These are phyloP conservation scores for Pleurotus citrinopileatus DNA, from an alignment of 768 basidiomycete species.

Conservation along the genomic window DNA sequence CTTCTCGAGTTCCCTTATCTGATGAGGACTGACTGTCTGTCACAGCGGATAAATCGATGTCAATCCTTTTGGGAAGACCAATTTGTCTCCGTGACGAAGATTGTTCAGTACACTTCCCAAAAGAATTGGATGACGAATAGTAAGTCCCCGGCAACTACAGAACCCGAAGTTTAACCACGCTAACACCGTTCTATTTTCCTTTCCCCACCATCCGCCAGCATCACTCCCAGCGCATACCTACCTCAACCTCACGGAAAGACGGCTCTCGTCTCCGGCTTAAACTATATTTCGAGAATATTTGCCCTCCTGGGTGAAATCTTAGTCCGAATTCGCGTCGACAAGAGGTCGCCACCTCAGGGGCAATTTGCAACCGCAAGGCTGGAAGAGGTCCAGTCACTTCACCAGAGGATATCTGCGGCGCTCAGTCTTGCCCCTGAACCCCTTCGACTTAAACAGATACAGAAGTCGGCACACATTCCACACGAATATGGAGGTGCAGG, in stretches of 20 bases:
- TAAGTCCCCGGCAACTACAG: conserved; percentile 37
- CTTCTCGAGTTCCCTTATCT: conserved; percentile 8
- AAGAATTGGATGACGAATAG: conserved; percentile 89
- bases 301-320: conserved; percentile 84
- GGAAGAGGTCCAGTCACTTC: conserved; percentile 81
- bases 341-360: conserved; percentile 80
- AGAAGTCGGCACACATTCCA: conserved; percentile 45
- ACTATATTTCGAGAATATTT: conserved; percentile 84
- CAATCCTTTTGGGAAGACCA: conserved; percentile 78
- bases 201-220: conserved; percentile 39
- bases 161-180: conserved; percentile 28
- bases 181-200: conserved; percentile 14
- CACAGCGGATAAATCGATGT: conserved; percentile 87
- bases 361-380: conserved; percentile 82
- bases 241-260: conserved; percentile 88
- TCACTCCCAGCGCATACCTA: conserved; percentile 80
- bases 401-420: conserved; percentile 70
- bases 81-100: conserved; percentile 89
- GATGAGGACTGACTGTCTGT: conserved; percentile 12
- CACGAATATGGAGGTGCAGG: conserved; percentile 66
- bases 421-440: conserved; percentile 76
- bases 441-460: conserved; percentile 62
- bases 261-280: conserved; percentile 81
- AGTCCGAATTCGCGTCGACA: conserved; percentile 84
- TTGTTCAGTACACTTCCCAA: conserved; percentile 85